Conservation (phyloP, 2,329 filamentous ascomycete species). For the Passalora sequoiae region DNA sequence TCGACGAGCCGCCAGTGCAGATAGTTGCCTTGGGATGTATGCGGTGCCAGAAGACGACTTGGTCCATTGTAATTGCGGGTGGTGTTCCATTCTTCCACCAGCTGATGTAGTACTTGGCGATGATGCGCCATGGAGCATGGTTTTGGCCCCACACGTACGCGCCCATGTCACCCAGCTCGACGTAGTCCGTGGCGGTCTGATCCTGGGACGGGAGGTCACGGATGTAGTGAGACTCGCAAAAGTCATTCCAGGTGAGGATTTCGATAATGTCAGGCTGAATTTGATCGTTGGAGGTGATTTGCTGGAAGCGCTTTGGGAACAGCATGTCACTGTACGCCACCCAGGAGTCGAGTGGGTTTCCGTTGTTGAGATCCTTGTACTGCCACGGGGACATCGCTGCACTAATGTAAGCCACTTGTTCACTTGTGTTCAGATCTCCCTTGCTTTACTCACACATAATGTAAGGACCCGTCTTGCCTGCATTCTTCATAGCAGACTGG, state of each 20-base stretch:
- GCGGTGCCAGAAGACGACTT: slow-evolving; percentile 39
- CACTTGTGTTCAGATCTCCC: slow-evolving; percentile 12
- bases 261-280: slow-evolving; percentile 38
- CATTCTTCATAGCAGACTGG: slow-evolving; percentile 32
- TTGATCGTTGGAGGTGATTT: slow-evolving; percentile 24
- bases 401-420: slow-evolving; percentile 24
- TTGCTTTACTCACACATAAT: slow-evolving; percentile 35
- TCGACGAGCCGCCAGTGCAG: slow-evolving; percentile 31
- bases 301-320: slow-evolving; percentile 32
- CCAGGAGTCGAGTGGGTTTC: slow-evolving; percentile 33
- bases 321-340: slow-evolving; percentile 38
- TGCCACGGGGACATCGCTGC: slow-evolving; percentile 38
- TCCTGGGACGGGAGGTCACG: slow-evolving; percentile 34
- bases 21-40: slow-evolving; percentile 34
- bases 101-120: slow-evolving; percentile 36
- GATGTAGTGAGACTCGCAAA: slow-evolving; percentile 38
- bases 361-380: slow-evolving; percentile 37
- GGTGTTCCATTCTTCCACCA: slow-evolving; percentile 35
- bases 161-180: slow-evolving; percentile 32
- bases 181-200: slow-evolving; percentile 28
- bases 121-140: slow-evolving; percentile 37
- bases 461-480: slow-evolving; percentile 35
- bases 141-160: slow-evolving; percentile 35
- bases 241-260: slow-evolving; percentile 39
- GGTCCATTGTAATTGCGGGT: slow-evolving; percentile 33